Evolutionary conservation across 2,329 filamentous ascomycete genomes (phyloP).

Genomic region (Fusarium tjaetaba): DNA sequence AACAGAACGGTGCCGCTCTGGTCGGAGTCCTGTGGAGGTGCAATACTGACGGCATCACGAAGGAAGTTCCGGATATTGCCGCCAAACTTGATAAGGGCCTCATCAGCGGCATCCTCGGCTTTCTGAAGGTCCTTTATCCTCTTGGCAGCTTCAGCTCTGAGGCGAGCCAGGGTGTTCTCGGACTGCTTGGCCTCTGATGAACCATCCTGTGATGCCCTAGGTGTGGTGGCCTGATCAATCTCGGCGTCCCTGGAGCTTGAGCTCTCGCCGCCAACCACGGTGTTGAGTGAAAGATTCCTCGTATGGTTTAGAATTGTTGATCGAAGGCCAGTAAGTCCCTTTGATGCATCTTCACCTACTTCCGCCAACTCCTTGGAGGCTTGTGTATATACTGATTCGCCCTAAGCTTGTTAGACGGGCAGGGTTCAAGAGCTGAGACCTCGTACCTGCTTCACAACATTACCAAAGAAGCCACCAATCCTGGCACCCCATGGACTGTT

Average conservation of each 20-base stretch:
- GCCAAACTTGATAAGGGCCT: constrained; percentile 91
- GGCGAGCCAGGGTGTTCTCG: constrained; percentile 76
- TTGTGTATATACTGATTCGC: constrained; percentile 84
- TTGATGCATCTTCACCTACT: constrained; percentile 82
- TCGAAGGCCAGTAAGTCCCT: constrained; percentile 78
- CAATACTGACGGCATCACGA: constrained; percentile 87
- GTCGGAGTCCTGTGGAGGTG: constrained; percentile 70
- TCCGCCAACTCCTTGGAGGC: constrained; percentile 85
- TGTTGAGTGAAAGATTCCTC: constrained; percentile 74
- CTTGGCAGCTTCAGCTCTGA: constrained; percentile 81
- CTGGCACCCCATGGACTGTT: constrained; percentile 89
- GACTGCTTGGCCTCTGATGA: constrained; percentile 58
- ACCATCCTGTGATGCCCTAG: constrained; percentile 54
- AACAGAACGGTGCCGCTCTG: constrained; percentile 78
- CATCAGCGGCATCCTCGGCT: constrained; percentile 95
- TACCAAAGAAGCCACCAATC: constrained; percentile 89
- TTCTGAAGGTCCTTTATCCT: constrained; percentile 88
- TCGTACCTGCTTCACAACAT: constrained; percentile 88
- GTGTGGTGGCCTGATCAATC: constrained; percentile 59
- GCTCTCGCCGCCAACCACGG: constrained; percentile 46
- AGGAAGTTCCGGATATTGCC: constrained; percentile 90
- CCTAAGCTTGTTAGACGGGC: constrained; percentile 56
- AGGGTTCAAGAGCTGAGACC: not conserved
- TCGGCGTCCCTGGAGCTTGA: constrained; percentile 46
- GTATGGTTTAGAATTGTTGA: constrained; percentile 77